Evolutionary conservation across 371 early-diverging fungal species (phyloP).

Genomic region (Circinella minor): DNA sequence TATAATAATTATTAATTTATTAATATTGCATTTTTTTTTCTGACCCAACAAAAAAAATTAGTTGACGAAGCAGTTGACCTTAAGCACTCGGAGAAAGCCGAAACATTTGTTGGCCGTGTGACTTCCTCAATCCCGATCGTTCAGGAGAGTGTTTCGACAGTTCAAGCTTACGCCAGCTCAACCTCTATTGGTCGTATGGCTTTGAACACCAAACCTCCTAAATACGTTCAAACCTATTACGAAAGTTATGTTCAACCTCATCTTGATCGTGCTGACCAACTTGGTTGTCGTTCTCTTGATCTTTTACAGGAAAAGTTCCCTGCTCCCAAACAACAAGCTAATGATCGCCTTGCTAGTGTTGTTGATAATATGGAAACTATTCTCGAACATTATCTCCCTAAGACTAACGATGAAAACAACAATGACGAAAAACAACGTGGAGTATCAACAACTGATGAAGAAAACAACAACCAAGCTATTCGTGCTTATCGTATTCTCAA

Average conservation of each 20-base stretch:
- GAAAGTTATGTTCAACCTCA: conserved; percentile 57
- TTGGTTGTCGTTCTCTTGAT: conserved; percentile 71
- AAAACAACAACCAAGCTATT: conserved; percentile 27
- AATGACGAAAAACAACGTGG: not conserved
- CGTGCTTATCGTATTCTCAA: conserved; percentile 39
- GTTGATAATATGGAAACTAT: conserved; percentile 17
- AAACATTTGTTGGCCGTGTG: conserved; percentile 54
- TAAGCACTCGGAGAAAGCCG: conserved; percentile 10
- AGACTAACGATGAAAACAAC: conserved; percentile 13
- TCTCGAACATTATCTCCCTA: conserved; percentile 56
- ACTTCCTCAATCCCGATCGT: conserved; percentile 66
- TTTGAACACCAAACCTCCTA: conserved; percentile 43
- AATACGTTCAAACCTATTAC: conserved; percentile 56
- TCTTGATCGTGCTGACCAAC: conserved; percentile 58
- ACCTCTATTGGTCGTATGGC: conserved; percentile 37
- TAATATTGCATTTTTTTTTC: not conserved
- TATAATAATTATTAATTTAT: too few species aligned
- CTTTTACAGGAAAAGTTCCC: conserved; percentile 66
- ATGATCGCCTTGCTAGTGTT: conserved; percentile 1
- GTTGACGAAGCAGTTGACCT: conserved; percentile 11
- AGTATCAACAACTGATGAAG: too few species aligned
- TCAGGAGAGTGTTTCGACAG: conserved; percentile 61
- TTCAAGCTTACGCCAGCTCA: conserved; percentile 52
- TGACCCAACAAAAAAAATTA: not conserved
- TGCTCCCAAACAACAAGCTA: conserved; percentile 47